These are phyloP conservation scores for Barnettozyma vustinii DNA, from an alignment of 805 yeast genomes.

Conservation along the genomic window DNA sequence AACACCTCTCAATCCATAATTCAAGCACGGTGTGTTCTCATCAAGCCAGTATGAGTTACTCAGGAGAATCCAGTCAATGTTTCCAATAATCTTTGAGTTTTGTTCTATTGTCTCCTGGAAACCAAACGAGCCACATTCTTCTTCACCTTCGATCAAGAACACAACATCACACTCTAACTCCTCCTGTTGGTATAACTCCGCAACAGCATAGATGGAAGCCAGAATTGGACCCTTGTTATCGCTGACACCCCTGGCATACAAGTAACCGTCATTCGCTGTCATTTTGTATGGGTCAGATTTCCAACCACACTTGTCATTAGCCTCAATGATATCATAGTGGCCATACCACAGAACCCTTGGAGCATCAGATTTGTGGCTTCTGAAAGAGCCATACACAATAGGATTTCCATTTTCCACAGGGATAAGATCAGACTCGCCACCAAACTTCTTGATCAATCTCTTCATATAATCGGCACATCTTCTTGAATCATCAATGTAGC, in stretches of 20 bases:
- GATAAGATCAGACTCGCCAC: slow-evolving; percentile 64
- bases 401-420: slow-evolving; percentile 83
- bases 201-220: slow-evolving; percentile 84
- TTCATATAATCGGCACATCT: slow-evolving; percentile 77
- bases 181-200: slow-evolving; percentile 50
- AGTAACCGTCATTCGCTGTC: slow-evolving; percentile 74
- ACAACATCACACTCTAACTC: slow-evolving; percentile 66
- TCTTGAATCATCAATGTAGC: slow-evolving; percentile 71
- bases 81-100: slow-evolving; percentile 51
- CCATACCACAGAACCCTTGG: slow-evolving; percentile 82
- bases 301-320: slow-evolving; percentile 62
- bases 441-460: slow-evolving; percentile 56
- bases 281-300: slow-evolving; percentile 70
- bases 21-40: slow-evolving; percentile 81
- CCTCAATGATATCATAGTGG: slow-evolving; percentile 92
- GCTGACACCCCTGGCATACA: slow-evolving; percentile 88
- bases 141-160: slow-evolving; percentile 90
- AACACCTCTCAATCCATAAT: slow-evolving; percentile 92
- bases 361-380: slow-evolving; percentile 31
- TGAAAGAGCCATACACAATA: slow-evolving; percentile 70
- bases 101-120: slow-evolving; percentile 61
- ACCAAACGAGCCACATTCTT: slow-evolving; percentile 88
- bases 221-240: slow-evolving; percentile 93
- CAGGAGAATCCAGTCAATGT: slow-evolving; percentile 82
- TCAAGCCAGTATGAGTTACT: slow-evolving; percentile 95